Percentiles rank a stretch among this genome's conserved stretches.
Evolutionary conservation across 805 yeast genomes (phyloP).

Genomic region (Spathaspora hagerdaliae): DNA sequence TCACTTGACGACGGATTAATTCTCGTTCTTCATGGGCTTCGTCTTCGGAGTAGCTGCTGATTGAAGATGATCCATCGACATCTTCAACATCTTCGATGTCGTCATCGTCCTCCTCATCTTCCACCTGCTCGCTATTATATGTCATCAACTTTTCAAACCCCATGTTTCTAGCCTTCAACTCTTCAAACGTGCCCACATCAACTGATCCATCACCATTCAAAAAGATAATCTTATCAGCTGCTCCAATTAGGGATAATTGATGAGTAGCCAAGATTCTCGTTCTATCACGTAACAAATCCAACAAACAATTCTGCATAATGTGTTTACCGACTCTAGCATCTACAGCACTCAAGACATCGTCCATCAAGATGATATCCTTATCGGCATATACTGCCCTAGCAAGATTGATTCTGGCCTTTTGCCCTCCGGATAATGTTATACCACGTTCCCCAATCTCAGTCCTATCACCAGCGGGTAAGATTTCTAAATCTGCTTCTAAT

Average conservation of each 20-base stretch:
- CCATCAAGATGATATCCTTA: slow-evolving; percentile 26
- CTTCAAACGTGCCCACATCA: slow-evolving; percentile 26
- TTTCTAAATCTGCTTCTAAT: slow-evolving; percentile 27
- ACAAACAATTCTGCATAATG: slow-evolving; percentile 27
- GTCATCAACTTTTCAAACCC: slow-evolving; percentile 28
- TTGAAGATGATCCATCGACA: not conserved
- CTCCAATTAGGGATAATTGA: slow-evolving; percentile 29
- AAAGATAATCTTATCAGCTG: slow-evolving; percentile 28
- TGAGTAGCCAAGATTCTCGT: slow-evolving; percentile 37
- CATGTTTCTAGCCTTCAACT: slow-evolving; percentile 17
- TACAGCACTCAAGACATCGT: slow-evolving; percentile 35
- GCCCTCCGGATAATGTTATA: slow-evolving; percentile 35
- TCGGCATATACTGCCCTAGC: slow-evolving; percentile 34
- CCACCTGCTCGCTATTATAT: slow-evolving; percentile 14
- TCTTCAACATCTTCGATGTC: slow-evolving; percentile 5
- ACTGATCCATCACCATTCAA: slow-evolving; percentile 30
- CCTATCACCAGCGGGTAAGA: slow-evolving; percentile 30
- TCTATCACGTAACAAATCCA: slow-evolving; percentile 23
- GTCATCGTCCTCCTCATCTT: slow-evolving; percentile 13
- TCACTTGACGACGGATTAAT: slow-evolving; percentile 13
- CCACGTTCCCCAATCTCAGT: slow-evolving; percentile 38
- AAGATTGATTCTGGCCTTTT: slow-evolving; percentile 32
- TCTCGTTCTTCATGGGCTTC: slow-evolving; percentile 13
- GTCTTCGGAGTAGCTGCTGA: slow-evolving; percentile 9
- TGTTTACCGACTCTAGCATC: slow-evolving; percentile 37